Evolutionary conservation across 306 rosid species (phyloP), one percentile per base, ranked within the genome.

Genomic region (Dryas alaskensis): DNA sequence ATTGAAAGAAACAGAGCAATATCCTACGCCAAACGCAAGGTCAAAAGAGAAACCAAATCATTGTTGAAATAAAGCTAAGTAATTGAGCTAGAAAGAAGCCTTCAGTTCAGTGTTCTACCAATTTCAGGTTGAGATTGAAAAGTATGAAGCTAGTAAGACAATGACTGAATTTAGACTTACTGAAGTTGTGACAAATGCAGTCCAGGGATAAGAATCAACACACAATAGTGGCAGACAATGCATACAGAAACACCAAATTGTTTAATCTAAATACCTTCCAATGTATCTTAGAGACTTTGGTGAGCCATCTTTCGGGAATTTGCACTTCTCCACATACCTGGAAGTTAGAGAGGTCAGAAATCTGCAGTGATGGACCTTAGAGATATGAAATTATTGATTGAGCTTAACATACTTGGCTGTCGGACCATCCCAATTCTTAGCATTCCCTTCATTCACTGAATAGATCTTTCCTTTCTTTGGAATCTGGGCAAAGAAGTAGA

Each of bases 391-490:
- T 27, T 22, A 55, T 37, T 47, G 75, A 78, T 70, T 52, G 68
- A 78, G 62, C 68, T 61, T 79, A 61, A 65, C 87, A 40, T 84
- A 94, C 96, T 85, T 73, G 46, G 95, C 78, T 4, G 97, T 94
- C 31, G 99, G 96, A 73, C 84, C 82, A 66, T 94, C 99, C 99
- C 99, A 94, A 74, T 94, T 92, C 81, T 87, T 92, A 19, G 97
- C 99, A 83, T 94, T 94, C 81, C 99, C 99, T 87, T 94, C 99
- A 81, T 94, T 94, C 72, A 92, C 99, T 2, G 99, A 94, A 83
- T 94, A 94, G 62, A 94, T 94, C 73, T 88, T 94, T 73, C 99
- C 99, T 71, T 88, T 88, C 81, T 83, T 83, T 22, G 97, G 99
- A 76, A 94, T 87, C 99, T 94, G 78, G 25, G 27, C 54, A 83